Conservation (phyloP, 306 rosid species). For the Delonix regia region DNA sequence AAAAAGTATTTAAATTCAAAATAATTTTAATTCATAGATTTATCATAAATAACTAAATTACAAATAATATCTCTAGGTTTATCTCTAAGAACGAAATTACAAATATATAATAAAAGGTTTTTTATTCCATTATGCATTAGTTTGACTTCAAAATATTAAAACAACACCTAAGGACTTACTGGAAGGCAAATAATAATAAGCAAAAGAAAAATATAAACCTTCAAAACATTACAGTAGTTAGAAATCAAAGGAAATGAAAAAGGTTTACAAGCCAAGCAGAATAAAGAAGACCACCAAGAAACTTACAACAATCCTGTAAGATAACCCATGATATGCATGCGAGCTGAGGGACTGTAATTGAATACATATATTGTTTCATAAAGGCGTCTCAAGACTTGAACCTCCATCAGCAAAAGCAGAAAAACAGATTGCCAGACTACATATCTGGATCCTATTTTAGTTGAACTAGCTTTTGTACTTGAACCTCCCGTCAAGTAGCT, state of each 20-base stretch:
- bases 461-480: conserved; percentile 39
- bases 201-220: neutral
- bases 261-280: conserved; percentile 16
- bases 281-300: conserved; percentile 24
- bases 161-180: conserved; percentile 1
- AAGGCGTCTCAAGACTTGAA: conserved; percentile 76
- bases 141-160: conserved; percentile 2
- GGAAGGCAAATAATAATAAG: neutral
- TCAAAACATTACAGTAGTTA: neutral
- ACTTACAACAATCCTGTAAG: conserved; percentile 86
- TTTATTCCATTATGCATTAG: too few species aligned
- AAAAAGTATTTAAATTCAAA: too few species aligned
- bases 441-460: conserved; percentile 41
- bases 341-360: conserved; percentile 76
- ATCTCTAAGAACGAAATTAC: too few species aligned
- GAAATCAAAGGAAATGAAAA: neutral
- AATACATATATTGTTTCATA: conserved; percentile 68
- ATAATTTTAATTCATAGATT: too few species aligned
- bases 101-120: too few species aligned
- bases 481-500: conserved; percentile 74
- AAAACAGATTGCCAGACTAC: conserved; percentile 72
- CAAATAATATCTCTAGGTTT: too few species aligned
- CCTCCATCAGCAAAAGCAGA: conserved; percentile 79
- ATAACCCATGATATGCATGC: conserved; percentile 86
- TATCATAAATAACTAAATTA: too few species aligned